Percentiles rank a stretch among this genome's conserved stretches.
Evolutionary conservation across 148 eudicot genomes (phyloP).

Genomic region (Vaccinium corymbosum): DNA sequence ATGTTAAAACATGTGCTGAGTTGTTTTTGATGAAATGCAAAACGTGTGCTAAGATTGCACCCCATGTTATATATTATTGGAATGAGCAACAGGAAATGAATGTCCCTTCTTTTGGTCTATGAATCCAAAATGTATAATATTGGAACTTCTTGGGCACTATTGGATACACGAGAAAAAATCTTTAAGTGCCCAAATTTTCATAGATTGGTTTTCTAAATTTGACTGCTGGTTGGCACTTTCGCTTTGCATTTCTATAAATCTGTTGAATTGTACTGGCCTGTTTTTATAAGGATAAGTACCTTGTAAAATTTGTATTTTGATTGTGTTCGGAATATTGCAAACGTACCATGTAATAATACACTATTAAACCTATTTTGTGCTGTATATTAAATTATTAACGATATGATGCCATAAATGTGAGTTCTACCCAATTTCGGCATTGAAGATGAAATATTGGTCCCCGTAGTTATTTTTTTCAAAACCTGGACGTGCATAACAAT

Average conservation of each 20-base stretch:
- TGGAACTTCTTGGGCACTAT: neutral
- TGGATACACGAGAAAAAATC: neutral
- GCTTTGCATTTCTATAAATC: neutral
- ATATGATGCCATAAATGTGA: neutral
- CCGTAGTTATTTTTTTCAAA: neutral
- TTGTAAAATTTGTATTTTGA: neutral
- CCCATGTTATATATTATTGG: neutral
- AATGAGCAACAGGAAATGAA: neutral
- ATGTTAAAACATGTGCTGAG: neutral
- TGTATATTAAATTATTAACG: neutral
- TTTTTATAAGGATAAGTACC: neutral
- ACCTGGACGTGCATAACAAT: no score
- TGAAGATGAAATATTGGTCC: conserved; percentile 3
- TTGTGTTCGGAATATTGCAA: neutral
- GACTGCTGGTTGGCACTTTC: neutral
- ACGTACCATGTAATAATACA: neutral
- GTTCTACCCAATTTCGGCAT: neutral
- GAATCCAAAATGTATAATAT: neutral
- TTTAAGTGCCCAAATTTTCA: neutral
- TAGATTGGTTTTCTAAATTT: neutral
- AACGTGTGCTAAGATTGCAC: neutral
- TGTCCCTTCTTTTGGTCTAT: neutral
- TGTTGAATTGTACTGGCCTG: neutral
- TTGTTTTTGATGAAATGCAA: neutral
- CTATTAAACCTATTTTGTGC: neutral